Conservation (phyloP, 2,329 filamentous ascomycete genomes). For the Aspergillus sp. region DNA sequence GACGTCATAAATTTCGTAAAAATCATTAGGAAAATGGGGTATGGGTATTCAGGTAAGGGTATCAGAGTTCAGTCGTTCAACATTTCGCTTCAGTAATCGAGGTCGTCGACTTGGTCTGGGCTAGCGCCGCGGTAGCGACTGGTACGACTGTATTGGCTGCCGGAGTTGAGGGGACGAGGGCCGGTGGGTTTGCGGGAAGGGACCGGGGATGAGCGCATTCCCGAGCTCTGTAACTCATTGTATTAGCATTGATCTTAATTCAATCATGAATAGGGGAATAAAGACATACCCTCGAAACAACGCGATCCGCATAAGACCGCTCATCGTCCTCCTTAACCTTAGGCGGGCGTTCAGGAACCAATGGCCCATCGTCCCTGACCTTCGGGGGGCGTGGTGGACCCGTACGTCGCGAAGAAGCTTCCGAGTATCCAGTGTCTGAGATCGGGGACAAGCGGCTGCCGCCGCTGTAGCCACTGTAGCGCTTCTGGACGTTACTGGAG, state of each 20-base stretch:
- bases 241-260: conserved; percentile 5
- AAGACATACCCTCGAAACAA: conserved; percentile 32
- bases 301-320: conserved; percentile 34
- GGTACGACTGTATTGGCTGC: conserved; percentile 23
- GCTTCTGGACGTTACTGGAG: conserved; percentile 19
- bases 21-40: not conserved
- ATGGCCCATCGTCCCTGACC: conserved; percentile 50
- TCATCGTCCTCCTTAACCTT: conserved; percentile 33
- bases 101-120: conserved; percentile 35
- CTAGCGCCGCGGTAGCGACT: conserved; percentile 35
- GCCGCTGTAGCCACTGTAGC: conserved; percentile 26
- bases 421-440: conserved; percentile 42
- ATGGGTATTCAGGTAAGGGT: conserved; percentile 1
- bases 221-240: conserved; percentile 19
- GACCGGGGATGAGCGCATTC: conserved; percentile 27
- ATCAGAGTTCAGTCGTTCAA: conserved; percentile 10
- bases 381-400: conserved; percentile 48
- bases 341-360: conserved; percentile 48
- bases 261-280: conserved; percentile 5
- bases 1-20: not conserved
- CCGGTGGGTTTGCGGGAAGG: conserved; percentile 43
- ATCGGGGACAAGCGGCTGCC: conserved; percentile 40
- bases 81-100: conserved; percentile 22
- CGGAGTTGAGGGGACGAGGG: conserved; percentile 39
- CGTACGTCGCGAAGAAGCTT: conserved; percentile 31